Conservation (phyloP, 2,329 filamentous ascomycete genomes). For the Neonectria faginata region DNA sequence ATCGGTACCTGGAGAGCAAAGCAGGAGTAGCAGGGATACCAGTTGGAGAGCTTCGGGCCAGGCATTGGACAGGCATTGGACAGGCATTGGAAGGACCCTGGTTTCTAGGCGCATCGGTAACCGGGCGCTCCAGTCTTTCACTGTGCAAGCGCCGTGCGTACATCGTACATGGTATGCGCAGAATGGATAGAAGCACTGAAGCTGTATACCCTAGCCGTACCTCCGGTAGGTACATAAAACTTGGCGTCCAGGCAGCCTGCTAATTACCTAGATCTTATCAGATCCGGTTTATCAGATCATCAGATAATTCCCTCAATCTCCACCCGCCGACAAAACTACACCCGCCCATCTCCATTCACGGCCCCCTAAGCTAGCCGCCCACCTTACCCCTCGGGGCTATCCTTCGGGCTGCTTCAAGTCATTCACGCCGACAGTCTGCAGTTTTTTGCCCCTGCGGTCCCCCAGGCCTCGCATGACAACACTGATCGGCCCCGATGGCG, state of each 20-base stretch:
- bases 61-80: slow-evolving; percentile 11
- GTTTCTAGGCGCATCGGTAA: slow-evolving; percentile 24
- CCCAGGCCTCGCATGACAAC: slow-evolving; percentile 32
- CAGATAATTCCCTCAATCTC: slow-evolving; percentile 62
- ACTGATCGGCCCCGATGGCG: slow-evolving; percentile 37
- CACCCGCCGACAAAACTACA: slow-evolving; percentile 36
- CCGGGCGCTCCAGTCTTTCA: slow-evolving; percentile 20
- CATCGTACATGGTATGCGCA: neutral
- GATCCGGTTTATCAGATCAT: slow-evolving; percentile 67
- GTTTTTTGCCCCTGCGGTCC: slow-evolving; percentile 21
- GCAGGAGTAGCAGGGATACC: slow-evolving; percentile 15
- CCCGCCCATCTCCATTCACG: slow-evolving; percentile 34
- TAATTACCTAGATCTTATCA: slow-evolving; percentile 53
- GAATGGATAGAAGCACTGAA: neutral
- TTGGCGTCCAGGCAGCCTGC: slow-evolving; percentile 3
- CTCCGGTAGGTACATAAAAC: slow-evolving; percentile 2
- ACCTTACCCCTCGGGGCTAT: slow-evolving; percentile 2
- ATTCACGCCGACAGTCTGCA: neutral
- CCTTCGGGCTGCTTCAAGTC: slow-evolving; percentile 4
- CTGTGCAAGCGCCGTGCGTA: slow-evolving; percentile 1
- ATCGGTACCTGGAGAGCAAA: slow-evolving; percentile 29
- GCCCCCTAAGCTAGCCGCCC: slow-evolving; percentile 11
- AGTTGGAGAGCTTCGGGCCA: slow-evolving; percentile 7
- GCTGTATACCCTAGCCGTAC: neutral
- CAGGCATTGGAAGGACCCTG: slow-evolving; percentile 16